Evolutionary conservation across 768 basidiomycete species (phyloP), one percentile per base, ranked within the genome.

Genomic region (Coprinellus micaceus): DNA sequence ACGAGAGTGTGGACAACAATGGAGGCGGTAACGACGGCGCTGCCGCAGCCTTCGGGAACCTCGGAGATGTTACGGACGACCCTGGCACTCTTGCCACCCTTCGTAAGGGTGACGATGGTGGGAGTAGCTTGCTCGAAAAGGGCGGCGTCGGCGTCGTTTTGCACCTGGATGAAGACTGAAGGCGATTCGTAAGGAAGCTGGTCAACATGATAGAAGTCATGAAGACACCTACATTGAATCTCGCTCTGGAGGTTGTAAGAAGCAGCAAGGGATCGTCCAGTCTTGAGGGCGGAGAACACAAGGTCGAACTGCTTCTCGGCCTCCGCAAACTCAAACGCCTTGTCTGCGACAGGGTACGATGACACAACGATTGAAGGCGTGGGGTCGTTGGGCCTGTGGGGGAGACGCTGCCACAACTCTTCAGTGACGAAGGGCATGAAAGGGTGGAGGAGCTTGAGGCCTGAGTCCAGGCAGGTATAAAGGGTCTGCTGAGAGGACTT

Each of bases 361-460:
- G 94, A 80, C 19, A 98, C 72, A 91, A 95, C 95, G 69, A 99
- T 94, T 0, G 93, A 93, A 6, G 86, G 83, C 10, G 88, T 91
- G 9, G 79, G 61, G 67, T 98, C 94, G 39, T 86, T 87, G 1
- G 88, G 84, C 58, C 94, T 78, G 17, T 95, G 79, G 0, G 95
- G 94, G 2, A 99, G 77, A 26, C 97, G 84, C 69, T 99, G 97
- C 97, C 97, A 99, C 11, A 99, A 76, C 70, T 98, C 97, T 73
- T 99, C 97, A 3, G 97, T 98, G 29, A 99, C 91, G 71, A 90
- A 99, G 1, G 97, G 97, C 97, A 98, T 99, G 76, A 98, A 94
- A 0, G 97, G 97, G 70, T 98, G 97, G 1, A 98, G 78, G 2
- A 99, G 77, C 19, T 88, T 85, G 52, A 99, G 77, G 10, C 95